Evolutionary conservation across 2,329 filamentous ascomycete species (phyloP).

Genomic region (Arthrobotrys megalospora): DNA sequence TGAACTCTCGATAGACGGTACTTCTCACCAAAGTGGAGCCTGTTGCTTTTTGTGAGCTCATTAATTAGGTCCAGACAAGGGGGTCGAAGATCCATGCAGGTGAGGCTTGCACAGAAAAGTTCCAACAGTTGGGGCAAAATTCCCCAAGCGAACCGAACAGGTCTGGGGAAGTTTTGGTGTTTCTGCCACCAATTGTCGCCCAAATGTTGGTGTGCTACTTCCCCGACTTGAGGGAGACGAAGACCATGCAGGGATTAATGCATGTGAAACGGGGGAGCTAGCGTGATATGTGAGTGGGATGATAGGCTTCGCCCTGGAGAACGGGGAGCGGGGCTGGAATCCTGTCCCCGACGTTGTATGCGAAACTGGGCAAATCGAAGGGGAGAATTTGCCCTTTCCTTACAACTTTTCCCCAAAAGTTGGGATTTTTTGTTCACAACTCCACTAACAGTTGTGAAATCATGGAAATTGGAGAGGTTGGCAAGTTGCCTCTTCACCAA

Average conservation of each 20-base stretch:
- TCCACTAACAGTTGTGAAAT: constrained; percentile 11
- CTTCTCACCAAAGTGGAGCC: constrained; percentile 41
- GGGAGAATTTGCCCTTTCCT: constrained; percentile 40
- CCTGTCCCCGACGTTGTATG: constrained; percentile 51
- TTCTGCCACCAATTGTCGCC: constrained; percentile 22
- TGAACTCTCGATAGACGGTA: constrained; percentile 39
- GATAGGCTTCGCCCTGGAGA: constrained; percentile 34
- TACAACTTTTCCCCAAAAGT: constrained; percentile 41
- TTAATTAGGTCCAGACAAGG: constrained; percentile 33
- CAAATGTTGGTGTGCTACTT: constrained; percentile 14
- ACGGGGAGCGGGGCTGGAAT: constrained; percentile 53
- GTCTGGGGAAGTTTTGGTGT: constrained; percentile 20
- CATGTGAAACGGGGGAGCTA: constrained; percentile 39
- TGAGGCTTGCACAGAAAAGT: constrained; percentile 1
- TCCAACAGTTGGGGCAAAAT: constrained; percentile 45
- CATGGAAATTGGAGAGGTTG: constrained; percentile 47
- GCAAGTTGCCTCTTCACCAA: neutral
- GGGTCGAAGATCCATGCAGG: constrained; percentile 13
- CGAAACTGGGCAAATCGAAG: constrained; percentile 42
- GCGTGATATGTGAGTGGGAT: constrained; percentile 33
- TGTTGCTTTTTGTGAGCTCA: constrained; percentile 46
- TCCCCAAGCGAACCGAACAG: constrained; percentile 35
- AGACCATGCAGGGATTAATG: constrained; percentile 16
- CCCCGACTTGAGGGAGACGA: constrained; percentile 32
- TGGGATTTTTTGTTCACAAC: constrained; percentile 34